Base-by-base conservation (phyloP, 2,329 filamentous ascomycete genomes). In the Penicillium capsulatum region DNA sequence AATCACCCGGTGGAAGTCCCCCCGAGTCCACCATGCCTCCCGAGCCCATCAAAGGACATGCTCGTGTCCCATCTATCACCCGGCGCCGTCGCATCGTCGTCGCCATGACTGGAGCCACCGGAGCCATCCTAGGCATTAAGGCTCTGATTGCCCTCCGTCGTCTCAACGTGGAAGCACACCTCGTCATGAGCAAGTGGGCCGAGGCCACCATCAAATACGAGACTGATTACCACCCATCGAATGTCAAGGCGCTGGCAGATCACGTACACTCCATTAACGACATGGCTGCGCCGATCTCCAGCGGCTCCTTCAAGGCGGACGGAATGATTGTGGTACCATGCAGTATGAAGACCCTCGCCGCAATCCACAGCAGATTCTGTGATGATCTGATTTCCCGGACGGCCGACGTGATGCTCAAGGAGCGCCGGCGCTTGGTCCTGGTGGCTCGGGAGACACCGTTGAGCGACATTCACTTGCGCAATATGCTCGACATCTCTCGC, bases 81-180 rank as follows among this genome's bases (percentile, higher is more conserved):
- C 47, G 44, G 20, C 53, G 50, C 30, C 50, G 44, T n/a, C 47
- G 60, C 7, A 72, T 75, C 34, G 61, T 75, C 1, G 62, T 75
- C 5, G 73, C 63, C 14, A 68, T 76, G 30, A 75, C 73, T 2
- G 73, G 72, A 3, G 72, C 73, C 1, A 75, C 73, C 0, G 72
- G 73, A 3, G 61, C 71, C 2, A 51, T 64, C 2, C 58, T 68
- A 5, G 72, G 63, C 1, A 69, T 75, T 38, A 65, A 63, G 11
- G 48, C 66, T 0, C 66, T 75, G 3, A 54, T 61, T 6, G 55
- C 60, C 3, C 63, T 76, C 0, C 66, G 66, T 1, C 45, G 50
- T 0, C 61, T 74, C 8, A 58, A 67, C n/a, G 51, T 74, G 11
- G 72, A 75, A 53, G 73, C 71, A 0, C 69, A 73, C 41, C 60